phyloP scores from a whole-genome alignment of 371 early-diverging fungal species.

The Mucor circinelloides region DNA sequence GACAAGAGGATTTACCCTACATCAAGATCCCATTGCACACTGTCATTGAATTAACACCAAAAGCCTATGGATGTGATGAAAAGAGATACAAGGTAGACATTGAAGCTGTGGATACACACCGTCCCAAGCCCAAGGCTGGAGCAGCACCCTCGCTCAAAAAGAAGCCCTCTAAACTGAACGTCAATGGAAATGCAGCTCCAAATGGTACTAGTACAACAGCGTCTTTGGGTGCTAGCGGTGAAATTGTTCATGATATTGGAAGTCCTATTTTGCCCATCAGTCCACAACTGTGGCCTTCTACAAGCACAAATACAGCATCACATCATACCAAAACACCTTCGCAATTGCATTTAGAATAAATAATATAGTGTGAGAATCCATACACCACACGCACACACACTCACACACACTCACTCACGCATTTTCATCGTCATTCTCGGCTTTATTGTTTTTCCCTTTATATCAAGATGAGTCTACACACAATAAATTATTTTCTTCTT shows the following conservation, averaged over 20 bases:
- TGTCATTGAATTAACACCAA: constrained; percentile 91
- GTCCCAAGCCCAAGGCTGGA: constrained; percentile 53
- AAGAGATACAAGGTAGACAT: constrained; percentile 84
- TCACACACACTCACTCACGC: neutral
- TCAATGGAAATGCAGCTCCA: neutral
- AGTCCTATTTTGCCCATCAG: constrained; percentile 33
- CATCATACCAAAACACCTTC: neutral
- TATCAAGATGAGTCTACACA: neutral
- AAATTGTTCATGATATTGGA: constrained; percentile 29
- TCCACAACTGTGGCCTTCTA: constrained; percentile 19
- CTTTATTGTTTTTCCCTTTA: neutral
- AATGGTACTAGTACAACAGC: neutral
- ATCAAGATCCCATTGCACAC: constrained; percentile 97
- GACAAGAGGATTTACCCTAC: constrained; percentile 93
- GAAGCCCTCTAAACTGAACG: constrained; percentile 8
- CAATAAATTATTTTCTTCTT: neutral
- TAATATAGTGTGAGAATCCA: neutral
- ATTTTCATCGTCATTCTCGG: neutral
- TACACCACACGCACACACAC: no score
- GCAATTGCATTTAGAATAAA: neutral
- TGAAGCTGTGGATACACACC: constrained; percentile 87
- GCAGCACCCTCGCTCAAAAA: constrained; percentile 4
- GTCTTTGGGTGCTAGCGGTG: constrained; percentile 43
- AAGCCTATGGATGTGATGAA: constrained; percentile 93
- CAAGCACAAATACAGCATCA: neutral